Percentiles rank a stretch among this genome's conserved stretches.
Evolutionary conservation across 257 asterid genomes (phyloP).

Genomic region (Nicotiana benthamiana): DNA sequence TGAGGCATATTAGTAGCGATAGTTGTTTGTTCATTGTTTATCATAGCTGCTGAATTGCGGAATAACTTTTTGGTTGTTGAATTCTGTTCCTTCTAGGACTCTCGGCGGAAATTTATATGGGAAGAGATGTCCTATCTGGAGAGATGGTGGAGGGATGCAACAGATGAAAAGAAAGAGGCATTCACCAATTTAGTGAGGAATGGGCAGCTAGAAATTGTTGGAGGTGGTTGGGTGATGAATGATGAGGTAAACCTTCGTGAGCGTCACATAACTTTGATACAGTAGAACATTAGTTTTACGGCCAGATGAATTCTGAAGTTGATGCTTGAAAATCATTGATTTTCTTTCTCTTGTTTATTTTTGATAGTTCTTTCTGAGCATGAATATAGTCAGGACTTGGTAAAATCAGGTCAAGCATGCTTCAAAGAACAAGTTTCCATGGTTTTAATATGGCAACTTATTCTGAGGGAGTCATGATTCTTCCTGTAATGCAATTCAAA

Average conservation of each 20-base stretch:
- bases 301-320: neutral
- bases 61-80: constrained; percentile 8
- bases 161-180: constrained; percentile 54
- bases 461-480: neutral
- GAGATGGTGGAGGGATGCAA: constrained; percentile 99
- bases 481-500: neutral
- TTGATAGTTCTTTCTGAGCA: neutral
- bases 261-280: neutral
- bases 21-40: neutral
- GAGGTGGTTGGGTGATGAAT: constrained; percentile 99
- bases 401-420: neutral
- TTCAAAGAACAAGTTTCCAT: neutral
- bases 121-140: constrained; percentile 98
- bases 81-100: constrained; percentile 42
- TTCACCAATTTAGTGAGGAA: constrained; percentile 66
- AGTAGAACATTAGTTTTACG: neutral
- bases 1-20: neutral
- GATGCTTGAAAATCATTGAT: neutral
- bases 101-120: constrained; percentile 92
- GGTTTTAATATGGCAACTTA: neutral
- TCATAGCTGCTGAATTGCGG: neutral
- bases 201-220: constrained; percentile 95
- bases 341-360: neutral
- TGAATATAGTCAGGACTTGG: neutral
- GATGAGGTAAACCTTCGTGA: constrained; percentile 61